phyloP scores from a whole-genome alignment of 2,329 filamentous ascomycete species.

The Cladophialophora carrionii region DNA sequence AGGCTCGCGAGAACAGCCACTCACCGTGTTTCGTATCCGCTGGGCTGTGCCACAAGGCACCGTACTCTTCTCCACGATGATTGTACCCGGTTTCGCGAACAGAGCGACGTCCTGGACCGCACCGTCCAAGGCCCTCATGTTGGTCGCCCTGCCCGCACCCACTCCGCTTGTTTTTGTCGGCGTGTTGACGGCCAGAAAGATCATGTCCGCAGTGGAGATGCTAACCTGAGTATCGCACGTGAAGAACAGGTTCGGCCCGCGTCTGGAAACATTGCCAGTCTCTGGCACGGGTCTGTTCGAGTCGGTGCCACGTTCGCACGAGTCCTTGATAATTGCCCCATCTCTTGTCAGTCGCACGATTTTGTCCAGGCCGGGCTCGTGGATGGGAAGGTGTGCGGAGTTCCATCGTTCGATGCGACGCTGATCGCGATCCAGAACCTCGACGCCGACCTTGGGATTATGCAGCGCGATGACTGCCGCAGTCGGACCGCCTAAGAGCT shows the following conservation, averaged over 20 bases:
- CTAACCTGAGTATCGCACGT: slow-evolving; percentile 66
- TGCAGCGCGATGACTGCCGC: slow-evolving; percentile 74
- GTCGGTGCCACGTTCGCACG: neutral
- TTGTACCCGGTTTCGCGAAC: slow-evolving; percentile 67
- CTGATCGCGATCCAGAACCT: slow-evolving; percentile 72
- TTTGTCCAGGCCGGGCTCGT: slow-evolving; percentile 71
- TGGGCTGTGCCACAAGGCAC: slow-evolving; percentile 76
- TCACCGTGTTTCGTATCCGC: slow-evolving; percentile 68
- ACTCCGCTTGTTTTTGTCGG: slow-evolving; percentile 73
- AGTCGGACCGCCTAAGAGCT: slow-evolving; percentile 67
- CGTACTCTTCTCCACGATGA: slow-evolving; percentile 81
- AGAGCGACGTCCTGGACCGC: slow-evolving; percentile 69
- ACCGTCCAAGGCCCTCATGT: slow-evolving; percentile 72
- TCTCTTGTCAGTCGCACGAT: slow-evolving; percentile 61
- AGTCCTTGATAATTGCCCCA: slow-evolving; percentile 38
- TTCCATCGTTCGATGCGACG: slow-evolving; percentile 72
- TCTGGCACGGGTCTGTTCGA: neutral
- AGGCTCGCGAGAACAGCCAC: slow-evolving; percentile 34
- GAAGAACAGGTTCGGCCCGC: slow-evolving; percentile 73
- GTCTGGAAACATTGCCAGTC: slow-evolving; percentile 44
- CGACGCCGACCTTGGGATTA: slow-evolving; percentile 71
- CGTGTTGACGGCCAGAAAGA: slow-evolving; percentile 78
- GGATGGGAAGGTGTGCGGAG: slow-evolving; percentile 71
- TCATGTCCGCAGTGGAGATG: slow-evolving; percentile 70
- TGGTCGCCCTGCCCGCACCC: slow-evolving; percentile 71